Conservation (phyloP, 371 early-diverging fungal genomes). For the Saksenaea vasiformis region DNA sequence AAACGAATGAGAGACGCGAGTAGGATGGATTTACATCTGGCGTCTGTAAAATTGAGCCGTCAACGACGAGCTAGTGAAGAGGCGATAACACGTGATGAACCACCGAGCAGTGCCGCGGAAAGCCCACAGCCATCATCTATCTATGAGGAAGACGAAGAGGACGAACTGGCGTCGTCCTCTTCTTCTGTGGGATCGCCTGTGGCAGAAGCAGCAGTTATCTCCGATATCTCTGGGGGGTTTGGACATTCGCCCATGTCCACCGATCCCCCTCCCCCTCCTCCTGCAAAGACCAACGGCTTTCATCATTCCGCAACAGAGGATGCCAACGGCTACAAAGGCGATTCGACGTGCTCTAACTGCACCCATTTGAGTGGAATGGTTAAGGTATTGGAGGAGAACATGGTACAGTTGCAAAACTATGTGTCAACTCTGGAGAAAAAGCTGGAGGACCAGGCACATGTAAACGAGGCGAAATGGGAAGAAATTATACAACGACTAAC, state of each 20-base stretch:
- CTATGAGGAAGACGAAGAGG: constrained; percentile 30
- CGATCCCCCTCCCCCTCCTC: neutral
- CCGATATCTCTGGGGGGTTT: neutral
- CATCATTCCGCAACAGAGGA: neutral
- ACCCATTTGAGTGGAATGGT: constrained; percentile 14
- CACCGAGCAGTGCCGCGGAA: constrained; percentile 60
- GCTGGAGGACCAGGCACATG: constrained; percentile 17
- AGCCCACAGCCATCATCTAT: constrained; percentile 86
- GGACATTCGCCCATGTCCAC: neutral
- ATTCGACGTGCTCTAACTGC: constrained; percentile 26
- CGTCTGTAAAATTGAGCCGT: neutral
- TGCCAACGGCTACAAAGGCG: neutral
- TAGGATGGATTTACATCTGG: neutral
- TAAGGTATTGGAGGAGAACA: constrained; percentile 15
- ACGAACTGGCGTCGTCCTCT: constrained; percentile 37
- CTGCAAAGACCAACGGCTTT: neutral
- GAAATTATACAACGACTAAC: neutral
- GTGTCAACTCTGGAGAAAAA: constrained; percentile 20
- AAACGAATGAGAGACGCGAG: constrained; percentile 14
- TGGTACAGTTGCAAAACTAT: constrained; percentile 14
- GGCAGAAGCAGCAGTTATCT: constrained; percentile 1
- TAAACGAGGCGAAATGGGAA: constrained; percentile 14
- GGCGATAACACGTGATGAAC: neutral
- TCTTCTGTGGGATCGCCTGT: constrained; percentile 31
- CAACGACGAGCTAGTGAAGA: neutral